Evolutionary conservation across 1,284 basidiomycete genomes (phyloP).

Genomic region (Athelia sp.): DNA sequence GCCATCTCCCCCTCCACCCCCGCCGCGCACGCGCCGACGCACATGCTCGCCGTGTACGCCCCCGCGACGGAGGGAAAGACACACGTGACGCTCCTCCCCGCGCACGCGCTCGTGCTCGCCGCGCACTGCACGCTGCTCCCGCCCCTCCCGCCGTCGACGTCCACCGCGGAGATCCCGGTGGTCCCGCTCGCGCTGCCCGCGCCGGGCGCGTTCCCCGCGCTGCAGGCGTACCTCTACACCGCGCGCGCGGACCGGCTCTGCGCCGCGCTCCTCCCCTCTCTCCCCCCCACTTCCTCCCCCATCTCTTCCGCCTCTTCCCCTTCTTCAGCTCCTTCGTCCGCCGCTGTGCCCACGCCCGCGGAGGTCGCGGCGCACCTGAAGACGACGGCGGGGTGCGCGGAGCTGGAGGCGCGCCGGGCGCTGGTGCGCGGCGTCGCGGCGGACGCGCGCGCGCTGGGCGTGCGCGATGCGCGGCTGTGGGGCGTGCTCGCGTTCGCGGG

Average conservation of each 20-base stretch:
- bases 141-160: constrained; percentile 22
- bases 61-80: constrained; percentile 19
- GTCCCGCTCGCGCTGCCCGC: constrained; percentile 44
- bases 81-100: constrained; percentile 43
- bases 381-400: constrained; percentile 29
- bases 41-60: constrained; percentile 40
- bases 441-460: constrained; percentile 60
- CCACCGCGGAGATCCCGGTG: constrained; percentile 34
- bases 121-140: constrained; percentile 43
- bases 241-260: constrained; percentile 33
- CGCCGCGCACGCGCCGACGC: constrained; percentile 31
- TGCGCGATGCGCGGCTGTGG: constrained; percentile 58
- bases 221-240: constrained; percentile 48
- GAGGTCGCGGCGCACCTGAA: constrained; percentile 20
- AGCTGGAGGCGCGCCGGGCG: constrained; percentile 38
- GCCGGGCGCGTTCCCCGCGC: constrained; percentile 39
- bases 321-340: constrained; percentile 10
- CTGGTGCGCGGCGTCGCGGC: constrained; percentile 58
- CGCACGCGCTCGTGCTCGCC: constrained; percentile 45
- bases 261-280: constrained; percentile 32
- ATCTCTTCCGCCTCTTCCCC: no score
- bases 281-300: no score
- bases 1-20: constrained; percentile 27
- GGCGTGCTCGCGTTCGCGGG: constrained; percentile 56
- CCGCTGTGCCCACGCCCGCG: neutral